Conservation (phyloP, 257 asterid species). For the Solanum verrucosum region DNA sequence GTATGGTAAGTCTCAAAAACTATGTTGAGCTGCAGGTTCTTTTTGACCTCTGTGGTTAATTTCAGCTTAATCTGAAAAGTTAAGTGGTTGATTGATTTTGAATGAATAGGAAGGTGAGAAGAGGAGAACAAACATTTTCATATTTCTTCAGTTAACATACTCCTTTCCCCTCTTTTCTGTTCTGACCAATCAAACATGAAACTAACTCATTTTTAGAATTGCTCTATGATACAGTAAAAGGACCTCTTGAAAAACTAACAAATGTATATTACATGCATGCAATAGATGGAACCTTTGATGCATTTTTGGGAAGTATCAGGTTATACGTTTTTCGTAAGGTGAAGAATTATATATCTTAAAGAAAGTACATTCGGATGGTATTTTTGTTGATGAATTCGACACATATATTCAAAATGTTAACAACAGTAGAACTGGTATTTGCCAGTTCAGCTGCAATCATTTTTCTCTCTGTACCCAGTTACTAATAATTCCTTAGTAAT, state of each 20-base stretch:
- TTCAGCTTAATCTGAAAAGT: background rate
- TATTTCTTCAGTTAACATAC: background rate
- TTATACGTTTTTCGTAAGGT: background rate
- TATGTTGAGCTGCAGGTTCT: background rate
- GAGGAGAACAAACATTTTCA: background rate
- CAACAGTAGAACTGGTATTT: background rate
- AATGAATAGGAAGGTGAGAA: background rate
- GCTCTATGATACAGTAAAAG: background rate
- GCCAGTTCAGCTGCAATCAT: background rate
- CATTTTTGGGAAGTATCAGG: background rate
- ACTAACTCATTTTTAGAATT: background rate
- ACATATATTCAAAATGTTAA: background rate
- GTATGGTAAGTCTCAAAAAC: conserved; percentile 47
- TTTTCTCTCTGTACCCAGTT: background rate
- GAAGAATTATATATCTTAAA: background rate
- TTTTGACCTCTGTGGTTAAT: background rate
- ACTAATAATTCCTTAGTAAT: background rate
- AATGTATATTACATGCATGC: background rate
- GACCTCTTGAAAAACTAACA: background rate
- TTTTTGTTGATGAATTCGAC: background rate
- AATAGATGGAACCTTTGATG: background rate
- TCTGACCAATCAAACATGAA: background rate
- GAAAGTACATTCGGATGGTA: background rate
- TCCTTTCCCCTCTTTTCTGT: background rate
- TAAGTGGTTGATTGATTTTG: background rate